Evolutionary conservation across 2,329 filamentous ascomycete species (phyloP).

Genomic region (Diaporthe longicolla): DNA sequence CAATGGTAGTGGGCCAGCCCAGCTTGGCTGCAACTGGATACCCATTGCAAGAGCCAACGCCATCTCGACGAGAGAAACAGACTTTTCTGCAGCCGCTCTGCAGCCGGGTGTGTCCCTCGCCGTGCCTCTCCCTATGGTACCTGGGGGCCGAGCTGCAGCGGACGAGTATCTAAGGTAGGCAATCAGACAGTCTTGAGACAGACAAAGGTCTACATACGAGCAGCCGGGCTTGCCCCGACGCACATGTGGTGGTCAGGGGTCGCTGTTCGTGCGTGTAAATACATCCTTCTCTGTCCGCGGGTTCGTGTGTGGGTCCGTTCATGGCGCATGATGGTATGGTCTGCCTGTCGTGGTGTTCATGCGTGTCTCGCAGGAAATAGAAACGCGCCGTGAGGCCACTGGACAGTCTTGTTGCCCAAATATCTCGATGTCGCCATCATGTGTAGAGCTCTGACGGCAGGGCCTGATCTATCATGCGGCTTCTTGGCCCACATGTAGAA

Average conservation of each 20-base stretch:
- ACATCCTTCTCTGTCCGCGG: background rate
- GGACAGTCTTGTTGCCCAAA: background rate
- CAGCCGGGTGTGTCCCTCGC: background rate
- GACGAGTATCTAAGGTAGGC: background rate
- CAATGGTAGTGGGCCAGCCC: background rate
- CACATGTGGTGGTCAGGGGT: background rate
- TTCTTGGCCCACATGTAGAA: background rate
- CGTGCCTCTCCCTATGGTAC: background rate
- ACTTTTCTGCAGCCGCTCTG: background rate
- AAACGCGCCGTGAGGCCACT: too few relatives aligned
- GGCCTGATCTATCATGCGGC: background rate
- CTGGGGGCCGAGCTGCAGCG: background rate
- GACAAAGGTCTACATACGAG: background rate
- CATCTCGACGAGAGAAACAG: background rate
- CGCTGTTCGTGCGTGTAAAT: background rate
- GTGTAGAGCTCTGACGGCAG: background rate
- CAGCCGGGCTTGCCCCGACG: background rate
- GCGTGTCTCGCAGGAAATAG: background rate
- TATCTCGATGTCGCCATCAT: background rate
- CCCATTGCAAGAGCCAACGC: background rate
- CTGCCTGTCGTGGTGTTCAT: background rate
- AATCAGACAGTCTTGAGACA: background rate
- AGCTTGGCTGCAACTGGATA: background rate
- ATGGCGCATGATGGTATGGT: background rate
- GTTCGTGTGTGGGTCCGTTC: background rate